Evolutionary conservation across 2,329 filamentous ascomycete genomes (phyloP), one percentile per base, ranked within the genome.

Genomic region (Stachybotrys chartarum): DNA sequence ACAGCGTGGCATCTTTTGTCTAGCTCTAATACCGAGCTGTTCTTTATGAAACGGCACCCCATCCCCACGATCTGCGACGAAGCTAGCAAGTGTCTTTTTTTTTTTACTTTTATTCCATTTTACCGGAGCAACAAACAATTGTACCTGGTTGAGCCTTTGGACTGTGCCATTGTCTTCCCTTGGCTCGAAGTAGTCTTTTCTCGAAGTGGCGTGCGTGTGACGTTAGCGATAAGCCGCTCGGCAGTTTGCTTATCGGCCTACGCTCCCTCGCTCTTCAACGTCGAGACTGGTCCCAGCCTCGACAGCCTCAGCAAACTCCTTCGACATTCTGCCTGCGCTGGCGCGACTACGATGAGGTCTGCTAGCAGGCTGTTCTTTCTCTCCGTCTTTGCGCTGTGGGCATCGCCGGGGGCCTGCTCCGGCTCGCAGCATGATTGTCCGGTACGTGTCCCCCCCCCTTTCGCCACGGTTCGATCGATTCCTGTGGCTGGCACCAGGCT

Each of bases 351-450:
- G 59, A 83, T 83, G 80, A 80, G 73, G 67, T 71, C 78, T 61
- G 79, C 79, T 45, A 73, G 75, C 60, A 77, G 76, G 62, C 70
- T 81, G 53, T 82, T 84, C 63, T 83, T 77, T 64, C 74, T 84
- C 58, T 76, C 77, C 35, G 66, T 83, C 56, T 82, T 84, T 68
- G 72, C 80, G 57, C 77, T 83, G 56, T 83, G 77, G 79, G 74
- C 73, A 42, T 65, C 75, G 48, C 70, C 75, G 48, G 76, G 72
- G 30, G 72, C 71, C 62, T 83, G 81, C 66, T 64, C 68, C 52
- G 68, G 61, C 55, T 63, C 70, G 57, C 69, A 76, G 63, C 75
- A 79, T 68, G 75, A 76, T 62, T 84, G 81, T 64, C 72, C 76
- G 69, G 81, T 83, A 80, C 66, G 80, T 73, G 55, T n/a, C n/a